phyloP scores from a whole-genome alignment of 2,329 filamentous ascomycete genomes.

The Penicillium italicum region DNA sequence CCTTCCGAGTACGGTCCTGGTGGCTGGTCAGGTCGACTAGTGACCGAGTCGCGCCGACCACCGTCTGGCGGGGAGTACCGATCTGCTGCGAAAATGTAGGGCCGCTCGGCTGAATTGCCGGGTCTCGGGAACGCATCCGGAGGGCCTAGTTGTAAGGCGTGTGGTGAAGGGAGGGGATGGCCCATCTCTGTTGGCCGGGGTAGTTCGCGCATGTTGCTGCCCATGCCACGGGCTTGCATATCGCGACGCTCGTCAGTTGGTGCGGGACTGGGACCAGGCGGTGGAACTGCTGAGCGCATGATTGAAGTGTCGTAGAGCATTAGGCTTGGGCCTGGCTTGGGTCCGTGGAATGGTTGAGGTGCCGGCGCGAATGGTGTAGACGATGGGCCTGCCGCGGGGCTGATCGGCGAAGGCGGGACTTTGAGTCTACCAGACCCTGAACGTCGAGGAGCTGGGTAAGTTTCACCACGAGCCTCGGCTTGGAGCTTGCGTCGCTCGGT shows the following conservation, averaged over 20 bases:
- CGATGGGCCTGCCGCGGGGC: constrained; percentile 27
- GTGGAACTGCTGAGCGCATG: constrained; percentile 16
- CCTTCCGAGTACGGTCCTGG: constrained; percentile 19
- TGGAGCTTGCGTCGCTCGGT: constrained; percentile 38
- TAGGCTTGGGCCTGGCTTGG: constrained; percentile 1
- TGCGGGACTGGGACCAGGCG: neutral
- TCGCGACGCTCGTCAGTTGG: constrained; percentile 14
- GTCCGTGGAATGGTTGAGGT: constrained; percentile 1
- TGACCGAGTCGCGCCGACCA: constrained; percentile 25
- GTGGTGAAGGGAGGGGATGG: constrained; percentile 32
- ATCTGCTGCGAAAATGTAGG: constrained; percentile 19
- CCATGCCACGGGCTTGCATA: constrained; percentile 20
- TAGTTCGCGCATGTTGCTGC: constrained; percentile 26
- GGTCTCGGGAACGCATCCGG: constrained; percentile 27
- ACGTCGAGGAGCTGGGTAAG: constrained; percentile 36
- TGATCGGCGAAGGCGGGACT: constrained; percentile 30
- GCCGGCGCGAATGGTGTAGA: constrained; percentile 17
- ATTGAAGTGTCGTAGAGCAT: constrained; percentile 21
- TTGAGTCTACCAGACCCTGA: constrained; percentile 27
- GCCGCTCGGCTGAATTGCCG: constrained; percentile 22
- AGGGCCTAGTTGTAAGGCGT: constrained; percentile 29
- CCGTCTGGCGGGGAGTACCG: constrained; percentile 26
- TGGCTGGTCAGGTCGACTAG: constrained; percentile 23
- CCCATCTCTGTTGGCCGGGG: constrained; percentile 26
- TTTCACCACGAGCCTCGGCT: constrained; percentile 39